phyloP scores from a whole-genome alignment of 306 rosid genomes.

The Cyamopsis tetragonoloba region DNA sequence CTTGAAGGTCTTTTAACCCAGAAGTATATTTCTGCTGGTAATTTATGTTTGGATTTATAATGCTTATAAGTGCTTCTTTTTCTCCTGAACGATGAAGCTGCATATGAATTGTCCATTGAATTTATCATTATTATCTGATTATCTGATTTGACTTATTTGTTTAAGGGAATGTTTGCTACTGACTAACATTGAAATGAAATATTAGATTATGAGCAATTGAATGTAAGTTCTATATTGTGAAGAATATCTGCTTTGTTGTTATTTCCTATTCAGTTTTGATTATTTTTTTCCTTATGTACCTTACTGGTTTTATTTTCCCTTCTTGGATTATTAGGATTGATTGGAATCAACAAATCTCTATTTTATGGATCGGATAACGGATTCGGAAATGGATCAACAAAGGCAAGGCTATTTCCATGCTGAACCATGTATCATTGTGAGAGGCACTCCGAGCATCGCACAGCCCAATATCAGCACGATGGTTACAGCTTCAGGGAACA shows the following conservation, averaged over 20 bases:
- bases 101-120: conserved; percentile 2
- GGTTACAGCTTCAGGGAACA: conserved; percentile 61
- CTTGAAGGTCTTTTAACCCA: background rate
- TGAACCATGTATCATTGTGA: conserved; percentile 51
- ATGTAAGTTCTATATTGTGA: background rate
- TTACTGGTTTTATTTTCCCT: conserved; percentile 24
- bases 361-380: conserved; percentile 61
- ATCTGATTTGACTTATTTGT: background rate
- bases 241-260: background rate
- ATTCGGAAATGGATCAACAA: conserved; percentile 69
- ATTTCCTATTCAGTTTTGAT: background rate
- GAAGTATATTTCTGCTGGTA: background rate
- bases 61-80: background rate
- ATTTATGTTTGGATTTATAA: conserved; percentile 10
- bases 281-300: conserved; percentile 6
- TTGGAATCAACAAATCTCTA: conserved; percentile 25
- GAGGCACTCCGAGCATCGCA: conserved; percentile 40
- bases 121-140: conserved; percentile 1
- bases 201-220: conserved; percentile 6
- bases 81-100: conserved; percentile 5
- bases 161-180: background rate
- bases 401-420: conserved; percentile 58
- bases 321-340: conserved; percentile 37
- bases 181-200: background rate
- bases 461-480: conserved; percentile 54